Evolutionary conservation across 2,329 filamentous ascomycete species (phyloP), one percentile per base, ranked within the genome.

Genomic region (Arthrobotrys conoides): DNA sequence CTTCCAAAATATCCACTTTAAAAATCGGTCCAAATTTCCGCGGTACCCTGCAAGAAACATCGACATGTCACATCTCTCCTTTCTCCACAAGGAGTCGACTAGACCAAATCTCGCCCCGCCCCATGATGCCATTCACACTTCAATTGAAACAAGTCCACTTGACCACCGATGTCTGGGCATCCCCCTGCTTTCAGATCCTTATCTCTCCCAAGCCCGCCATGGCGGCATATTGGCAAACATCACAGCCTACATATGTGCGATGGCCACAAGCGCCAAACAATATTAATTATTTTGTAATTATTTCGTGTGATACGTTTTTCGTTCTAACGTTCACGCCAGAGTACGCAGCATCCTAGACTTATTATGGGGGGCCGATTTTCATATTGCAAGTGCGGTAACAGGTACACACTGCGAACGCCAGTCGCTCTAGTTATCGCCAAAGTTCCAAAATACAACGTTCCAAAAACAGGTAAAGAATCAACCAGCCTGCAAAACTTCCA

Each of bases 1-100:
- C 53, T 59, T 59, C 30, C 36, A 61, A 41, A 41, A 16, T 59
- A 14, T n/a, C 57, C 69, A 66, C 59, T 66, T 72, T 72, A 71
- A 59, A 59, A 57, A 72, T 65, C 46, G 30, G 22, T 27, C 36
- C 59, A 72, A 71, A 71, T 61, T 46, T 57, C 67, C 66, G 66
- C 66, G 49, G 33, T 44, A 36, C 53, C 66, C 66, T 70, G 67
- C 46, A 53, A 61, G 57, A 53, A 20, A 71, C 22, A 71, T 55
- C 46, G 44, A 64, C 64, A 63, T 65, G 57, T 61, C 57, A 61
- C 57, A 61, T 44, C 33, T 61, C 33, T n/a, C 53, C 24, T 41
- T 61, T 44, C 57, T 61, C 57, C 57, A 61, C 57, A 61, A 61
- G 57, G 57, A 36, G 20, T 61, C 33, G 18, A 44, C 38, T 18